A percentile compares a stretch with the other conserved stretches of the same genome.
Evolutionary conservation across 768 basidiomycete genomes (phyloP).

Genomic region (Trametes punicea): DNA sequence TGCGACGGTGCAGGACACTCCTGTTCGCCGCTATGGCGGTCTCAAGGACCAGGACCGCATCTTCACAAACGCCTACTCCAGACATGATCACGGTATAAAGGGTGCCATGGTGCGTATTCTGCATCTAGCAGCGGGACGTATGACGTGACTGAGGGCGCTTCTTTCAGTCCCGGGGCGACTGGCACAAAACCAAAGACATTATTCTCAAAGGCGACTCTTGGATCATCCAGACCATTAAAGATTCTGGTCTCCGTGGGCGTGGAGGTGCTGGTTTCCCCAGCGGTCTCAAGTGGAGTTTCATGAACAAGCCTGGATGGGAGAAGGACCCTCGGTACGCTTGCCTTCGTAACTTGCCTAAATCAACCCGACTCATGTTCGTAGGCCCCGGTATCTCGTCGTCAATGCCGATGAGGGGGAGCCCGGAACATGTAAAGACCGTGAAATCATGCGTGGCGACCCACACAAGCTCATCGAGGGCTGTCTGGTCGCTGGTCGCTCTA

Average conservation of each 20-base stretch:
- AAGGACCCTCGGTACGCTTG: slow-evolving; percentile 67
- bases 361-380: slow-evolving; percentile 26
- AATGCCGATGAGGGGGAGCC: slow-evolving; percentile 99
- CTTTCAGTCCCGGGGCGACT: slow-evolving; percentile 84
- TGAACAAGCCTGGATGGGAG: slow-evolving; percentile 99
- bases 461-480: slow-evolving; percentile 99
- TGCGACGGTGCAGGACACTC: slow-evolving; percentile 80
- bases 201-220: slow-evolving; percentile 91
- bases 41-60: slow-evolving; percentile 93
- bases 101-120: slow-evolving; percentile 69
- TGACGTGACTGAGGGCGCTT: slow-evolving; percentile 6
- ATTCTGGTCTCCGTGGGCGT: slow-evolving; percentile 91
- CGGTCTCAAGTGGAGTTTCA: slow-evolving; percentile 96
- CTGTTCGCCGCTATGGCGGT: slow-evolving; percentile 88
- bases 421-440: slow-evolving; percentile 98
- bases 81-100: slow-evolving; percentile 90
- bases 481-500: slow-evolving; percentile 91
- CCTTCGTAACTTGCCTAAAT: background rate
- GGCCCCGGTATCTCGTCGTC: slow-evolving; percentile 94
- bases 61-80: slow-evolving; percentile 87
- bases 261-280: slow-evolving; percentile 97
- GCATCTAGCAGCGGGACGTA: background rate
- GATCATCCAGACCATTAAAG: slow-evolving; percentile 96
- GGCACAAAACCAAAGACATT: slow-evolving; percentile 98
- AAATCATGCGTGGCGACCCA: slow-evolving; percentile 96